Percentiles rank a stretch among this genome's conserved stretches.
Conservation (phyloP, 768 basidiomycete species). For the Russula dissimulans region DNA sequence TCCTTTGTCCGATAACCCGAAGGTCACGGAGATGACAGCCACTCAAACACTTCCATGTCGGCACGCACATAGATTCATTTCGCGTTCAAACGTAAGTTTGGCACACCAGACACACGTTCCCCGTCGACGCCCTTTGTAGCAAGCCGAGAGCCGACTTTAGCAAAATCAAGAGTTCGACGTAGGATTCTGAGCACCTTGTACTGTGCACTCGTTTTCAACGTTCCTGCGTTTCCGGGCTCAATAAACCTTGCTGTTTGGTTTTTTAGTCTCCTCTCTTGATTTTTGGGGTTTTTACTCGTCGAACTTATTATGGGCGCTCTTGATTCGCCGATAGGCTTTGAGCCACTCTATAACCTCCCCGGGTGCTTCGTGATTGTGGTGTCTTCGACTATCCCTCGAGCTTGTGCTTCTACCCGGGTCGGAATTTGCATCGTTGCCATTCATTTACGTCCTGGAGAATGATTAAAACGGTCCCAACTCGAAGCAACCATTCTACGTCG, state of each 20-base stretch:
- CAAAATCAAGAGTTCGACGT: background rate
- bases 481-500: background rate
- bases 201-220: background rate
- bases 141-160: background rate
- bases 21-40: conserved; percentile 12
- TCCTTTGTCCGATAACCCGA: background rate
- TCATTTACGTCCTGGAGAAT: background rate
- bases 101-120: background rate
- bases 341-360: background rate
- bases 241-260: too few species aligned
- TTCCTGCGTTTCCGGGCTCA: background rate
- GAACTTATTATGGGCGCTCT: background rate
- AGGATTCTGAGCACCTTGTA: background rate
- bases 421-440: background rate
- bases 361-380: background rate
- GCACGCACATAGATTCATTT: background rate
- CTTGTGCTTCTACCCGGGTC: background rate
- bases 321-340: background rate
- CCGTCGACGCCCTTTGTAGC: background rate
- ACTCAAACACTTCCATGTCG: background rate
- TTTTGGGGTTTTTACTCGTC: background rate
- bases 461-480: background rate
- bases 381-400: background rate
- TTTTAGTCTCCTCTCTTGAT: background rate
- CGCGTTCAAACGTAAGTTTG: background rate